Evolutionary conservation across 1,139 yeast genomes (phyloP), one percentile per base, ranked within the genome.

Genomic region (Yamadazyma triangularis): DNA sequence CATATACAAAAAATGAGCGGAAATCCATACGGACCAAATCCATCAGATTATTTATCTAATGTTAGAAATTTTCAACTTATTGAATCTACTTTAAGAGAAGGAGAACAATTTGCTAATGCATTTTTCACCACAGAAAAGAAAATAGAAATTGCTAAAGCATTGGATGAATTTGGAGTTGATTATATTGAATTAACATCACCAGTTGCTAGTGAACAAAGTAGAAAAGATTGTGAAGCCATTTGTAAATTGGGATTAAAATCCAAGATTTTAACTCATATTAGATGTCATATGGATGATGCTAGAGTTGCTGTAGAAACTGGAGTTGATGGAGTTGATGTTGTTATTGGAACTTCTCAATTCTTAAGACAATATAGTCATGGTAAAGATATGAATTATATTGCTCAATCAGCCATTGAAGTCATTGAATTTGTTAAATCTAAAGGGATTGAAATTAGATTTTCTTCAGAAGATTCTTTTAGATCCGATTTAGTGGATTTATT

Each of bases 271-370:
- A 77, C 83, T 31, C 96, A 89, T 59, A 89, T 89, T 50, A 79
- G 96, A 66, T 91, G 98, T 64, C 96, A 89, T 61, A 89, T 91
- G 97, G 97, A 91, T 58, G 98, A 91, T 53, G 98, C 97, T 41
- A 75, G 83, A 56, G 85, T 91, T 36, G 98, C 98, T 3, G 98
- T 91, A 21, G 89, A 87, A 56, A 91, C 97, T 27, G 97, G 98
- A 58, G 97, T 91, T 38, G 97, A 91, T 57, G 98, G 98, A 64
- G 97, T 91, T 38, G 97, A 91, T 65, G 96, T 91, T 31, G 97
- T 91, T 33, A 91, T 91, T 63, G 98, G 97, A 45, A 91, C 98
- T 18, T 89, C 97, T 13, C 95, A 86, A 60, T 91, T 88, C 60
- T 72, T 91, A 53, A 82, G 97, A 67, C 84, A 89, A 62, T 89